These are phyloP conservation scores for Chalciporus sphaerocephalus DNA, from an alignment of 768 basidiomycete genomes.

Conservation along the genomic window DNA sequence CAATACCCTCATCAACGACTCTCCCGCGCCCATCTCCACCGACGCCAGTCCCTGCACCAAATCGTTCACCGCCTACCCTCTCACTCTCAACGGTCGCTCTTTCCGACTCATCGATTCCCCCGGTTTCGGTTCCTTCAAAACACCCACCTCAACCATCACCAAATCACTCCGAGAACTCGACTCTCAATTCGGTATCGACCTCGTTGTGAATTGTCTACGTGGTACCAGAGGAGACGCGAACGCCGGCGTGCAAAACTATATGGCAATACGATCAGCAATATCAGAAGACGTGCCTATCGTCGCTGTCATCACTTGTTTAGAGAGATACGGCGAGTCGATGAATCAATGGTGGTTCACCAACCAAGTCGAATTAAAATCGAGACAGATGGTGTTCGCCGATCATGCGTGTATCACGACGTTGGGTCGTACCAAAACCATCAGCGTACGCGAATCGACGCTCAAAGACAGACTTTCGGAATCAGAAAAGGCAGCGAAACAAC, in stretches of 20 bases:
- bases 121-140: constrained; percentile 28
- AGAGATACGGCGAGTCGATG: constrained; percentile 30
- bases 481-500: constrained; percentile 17
- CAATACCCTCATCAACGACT: constrained; percentile 32
- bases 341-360: constrained; percentile 40
- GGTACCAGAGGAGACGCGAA: constrained; percentile 28
- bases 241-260: constrained; percentile 27
- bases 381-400: constrained; percentile 35
- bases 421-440: constrained; percentile 11
- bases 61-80: constrained; percentile 20
- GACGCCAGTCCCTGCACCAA: constrained; percentile 29
- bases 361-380: constrained; percentile 27
- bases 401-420: constrained; percentile 40
- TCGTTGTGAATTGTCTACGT: constrained; percentile 26
- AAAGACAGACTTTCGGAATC: constrained; percentile 24
- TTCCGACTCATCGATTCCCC: constrained; percentile 31
- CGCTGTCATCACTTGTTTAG: constrained; percentile 28
- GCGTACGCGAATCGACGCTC: constrained; percentile 13
- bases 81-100: constrained; percentile 24
- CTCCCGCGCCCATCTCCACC: constrained; percentile 22
- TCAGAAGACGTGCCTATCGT: constrained; percentile 32
- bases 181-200: constrained; percentile 24
- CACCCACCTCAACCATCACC: constrained; percentile 19
- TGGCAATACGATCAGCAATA: constrained; percentile 26
- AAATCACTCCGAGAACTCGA: constrained; percentile 29